Evolutionary conservation across 2,329 filamentous ascomycete species (phyloP), one percentile per base, ranked within the genome.

Genomic region (Fusarium albosuccineum): DNA sequence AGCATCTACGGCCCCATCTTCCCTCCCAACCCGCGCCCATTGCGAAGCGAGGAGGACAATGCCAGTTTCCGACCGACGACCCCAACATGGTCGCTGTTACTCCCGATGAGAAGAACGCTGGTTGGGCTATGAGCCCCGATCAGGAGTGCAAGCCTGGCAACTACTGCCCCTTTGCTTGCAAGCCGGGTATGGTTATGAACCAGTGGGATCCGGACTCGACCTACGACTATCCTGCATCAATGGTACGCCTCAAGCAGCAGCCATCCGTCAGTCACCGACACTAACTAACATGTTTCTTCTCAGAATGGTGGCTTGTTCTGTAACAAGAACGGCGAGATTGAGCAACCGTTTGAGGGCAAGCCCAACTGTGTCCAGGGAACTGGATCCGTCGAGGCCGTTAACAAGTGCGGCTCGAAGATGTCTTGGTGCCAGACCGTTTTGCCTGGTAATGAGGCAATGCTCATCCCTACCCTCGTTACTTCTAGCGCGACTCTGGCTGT

Each of bases 91-190:
- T 93, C 44, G 77, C 87, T 13, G 84, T 95, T 53, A 92, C 91
- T 9, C 91, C 91, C 5, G 81, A 81, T 53, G 76, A 77, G 42
- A 75, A 80, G 75, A 95, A 95, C 79, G 90, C 83, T 50, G 92
- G 92, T 64, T 95, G 92, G 89, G 92, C 92, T 41, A 89, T 94
- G 87, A 91, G 90, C 72, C 91, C 92, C 5, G 89, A 94, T 76
- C 86, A 91, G 75, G 76, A 85, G 55, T 94, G 92, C 77, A 82
- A 81, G 60, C 85, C 88, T 5, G 91, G 88, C 60, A 86, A 77
- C 68, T 94, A 91, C 78, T 94, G 92, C 74, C 92, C 92, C 2
- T 90, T 92, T 76, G 92, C 92, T 54, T 94, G 92, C 76, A 90
- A 89, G 61, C 77, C 91, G 0, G 92, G 92, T 61, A 87, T 92